phyloP scores from a whole-genome alignment of 371 early-diverging fungal species.

The Globomyces sp. region DNA sequence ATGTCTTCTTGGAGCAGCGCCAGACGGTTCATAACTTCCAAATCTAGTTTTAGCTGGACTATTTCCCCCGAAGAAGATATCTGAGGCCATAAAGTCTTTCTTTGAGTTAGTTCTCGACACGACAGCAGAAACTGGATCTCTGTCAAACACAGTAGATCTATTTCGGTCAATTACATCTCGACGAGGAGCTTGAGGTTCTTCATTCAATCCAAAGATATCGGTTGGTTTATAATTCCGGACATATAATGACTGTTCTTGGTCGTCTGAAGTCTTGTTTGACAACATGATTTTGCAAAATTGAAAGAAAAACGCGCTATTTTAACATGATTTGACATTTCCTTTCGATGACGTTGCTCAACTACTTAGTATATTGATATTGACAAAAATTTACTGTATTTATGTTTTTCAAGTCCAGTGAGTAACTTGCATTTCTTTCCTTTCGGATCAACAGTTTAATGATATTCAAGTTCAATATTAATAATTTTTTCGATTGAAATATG shows the following conservation, averaged over 20 bases:
- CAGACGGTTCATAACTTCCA: slow-evolving; percentile 17
- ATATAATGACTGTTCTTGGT: slow-evolving; percentile 5
- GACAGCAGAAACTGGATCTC: neutral
- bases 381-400: too few relatives aligned
- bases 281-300: neutral
- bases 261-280: neutral
- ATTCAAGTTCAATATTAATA: too few relatives aligned
- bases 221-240: slow-evolving; percentile 14
- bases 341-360: too few relatives aligned
- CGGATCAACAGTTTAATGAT: too few relatives aligned
- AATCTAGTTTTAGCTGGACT: slow-evolving; percentile 7
- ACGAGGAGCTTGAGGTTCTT: neutral
- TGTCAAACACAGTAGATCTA: slow-evolving; percentile 14
- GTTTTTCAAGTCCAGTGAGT: too few relatives aligned
- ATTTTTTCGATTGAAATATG: neutral
- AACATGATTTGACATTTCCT: too few relatives aligned
- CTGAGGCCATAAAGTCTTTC: slow-evolving; percentile 15
- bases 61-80: slow-evolving; percentile 18
- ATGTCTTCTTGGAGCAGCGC: slow-evolving; percentile 1
- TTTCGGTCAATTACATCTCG: slow-evolving; percentile 15
- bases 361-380: too few relatives aligned
- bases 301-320: too few relatives aligned
- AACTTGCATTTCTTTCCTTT: too few relatives aligned
- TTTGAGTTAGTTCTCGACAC: neutral
- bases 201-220: slow-evolving; percentile 12